phyloP scores from a whole-genome alignment of 495 filamentous ascomycete genomes.

The Tuber indicum region DNA sequence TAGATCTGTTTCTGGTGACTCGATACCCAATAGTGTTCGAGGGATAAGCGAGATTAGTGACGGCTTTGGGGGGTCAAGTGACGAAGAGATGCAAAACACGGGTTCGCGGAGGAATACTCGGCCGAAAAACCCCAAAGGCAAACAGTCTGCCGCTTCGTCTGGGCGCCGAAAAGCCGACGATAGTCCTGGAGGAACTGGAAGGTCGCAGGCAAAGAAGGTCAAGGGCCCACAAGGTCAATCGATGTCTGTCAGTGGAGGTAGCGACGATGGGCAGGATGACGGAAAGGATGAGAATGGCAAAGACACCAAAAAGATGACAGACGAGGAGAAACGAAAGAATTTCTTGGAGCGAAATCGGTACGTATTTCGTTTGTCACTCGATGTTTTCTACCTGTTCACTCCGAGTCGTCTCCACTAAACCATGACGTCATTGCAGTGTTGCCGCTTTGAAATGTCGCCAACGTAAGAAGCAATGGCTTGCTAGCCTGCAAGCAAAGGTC shows the following conservation, averaged over 20 bases:
- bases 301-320: conserved; percentile 84
- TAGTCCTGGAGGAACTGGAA: conserved; percentile 46
- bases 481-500: conserved; percentile 90
- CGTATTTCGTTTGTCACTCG: conserved; percentile 40
- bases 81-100: conserved; percentile 61
- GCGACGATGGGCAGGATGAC: conserved; percentile 47
- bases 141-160: conserved; percentile 47
- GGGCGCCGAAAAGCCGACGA: conserved; percentile 79
- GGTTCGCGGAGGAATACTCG: conserved; percentile 27
- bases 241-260: conserved; percentile 42
- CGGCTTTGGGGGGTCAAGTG: conserved; percentile 63
- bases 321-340: conserved; percentile 97
- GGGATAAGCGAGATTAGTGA: conserved; percentile 64
- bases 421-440: conserved; percentile 54
- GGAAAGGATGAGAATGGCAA: conserved; percentile 54
- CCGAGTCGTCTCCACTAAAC: conserved; percentile 11
- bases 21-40: conserved; percentile 46
- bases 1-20: conserved; percentile 40
- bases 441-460: conserved; percentile 96
- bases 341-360: conserved; percentile 96
- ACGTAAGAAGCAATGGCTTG: conserved; percentile 98
- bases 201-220: conserved; percentile 62
- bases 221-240: conserved; percentile 55
- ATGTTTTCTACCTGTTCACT: not conserved
- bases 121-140: conserved; percentile 44